phyloP scores from a whole-genome alignment of 345 rosid species.

The Eucalyptus viminalis region DNA sequence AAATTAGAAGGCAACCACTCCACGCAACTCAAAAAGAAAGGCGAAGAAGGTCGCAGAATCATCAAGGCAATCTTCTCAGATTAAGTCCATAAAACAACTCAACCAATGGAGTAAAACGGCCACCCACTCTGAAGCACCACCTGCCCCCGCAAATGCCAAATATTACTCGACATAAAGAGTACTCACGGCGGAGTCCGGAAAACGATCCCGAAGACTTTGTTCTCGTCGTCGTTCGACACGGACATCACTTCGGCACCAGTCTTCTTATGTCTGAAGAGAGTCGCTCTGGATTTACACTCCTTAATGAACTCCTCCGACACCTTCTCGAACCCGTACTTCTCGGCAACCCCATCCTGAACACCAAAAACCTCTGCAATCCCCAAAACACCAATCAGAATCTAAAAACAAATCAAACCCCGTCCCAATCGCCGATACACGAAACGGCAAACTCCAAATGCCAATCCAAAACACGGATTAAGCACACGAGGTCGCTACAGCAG shows the following conservation, averaged over 20 bases:
- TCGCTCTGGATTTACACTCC: constrained; percentile 86
- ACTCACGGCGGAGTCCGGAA: constrained; percentile 93
- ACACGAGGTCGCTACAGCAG: not conserved
- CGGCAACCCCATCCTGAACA: constrained; percentile 51
- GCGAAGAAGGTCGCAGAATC: not conserved
- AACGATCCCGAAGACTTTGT: constrained; percentile 80
- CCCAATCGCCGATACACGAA: not conserved
- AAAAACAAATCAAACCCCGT: not conserved
- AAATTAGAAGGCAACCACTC: not conserved
- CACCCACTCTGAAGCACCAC: not conserved
- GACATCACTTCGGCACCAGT: constrained; percentile 92
- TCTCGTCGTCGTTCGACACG: constrained; percentile 82
- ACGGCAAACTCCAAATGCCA: not conserved
- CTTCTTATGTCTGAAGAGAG: constrained; percentile 80
- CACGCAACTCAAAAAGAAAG: not conserved
- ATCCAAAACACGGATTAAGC: not conserved
- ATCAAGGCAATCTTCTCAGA: not conserved
- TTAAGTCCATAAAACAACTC: not conserved
- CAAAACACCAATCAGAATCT: not conserved
- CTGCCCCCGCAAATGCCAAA: not conserved
- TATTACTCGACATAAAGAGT: not conserved
- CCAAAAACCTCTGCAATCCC: constrained; percentile 22
- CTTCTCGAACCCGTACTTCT: constrained; percentile 77
- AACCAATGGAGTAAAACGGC: not conserved
- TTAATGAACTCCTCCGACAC: constrained; percentile 76